These are phyloP conservation scores for Calonectria montana DNA, from an alignment of 2,329 filamentous ascomycete genomes.

Conservation along the genomic window DNA sequence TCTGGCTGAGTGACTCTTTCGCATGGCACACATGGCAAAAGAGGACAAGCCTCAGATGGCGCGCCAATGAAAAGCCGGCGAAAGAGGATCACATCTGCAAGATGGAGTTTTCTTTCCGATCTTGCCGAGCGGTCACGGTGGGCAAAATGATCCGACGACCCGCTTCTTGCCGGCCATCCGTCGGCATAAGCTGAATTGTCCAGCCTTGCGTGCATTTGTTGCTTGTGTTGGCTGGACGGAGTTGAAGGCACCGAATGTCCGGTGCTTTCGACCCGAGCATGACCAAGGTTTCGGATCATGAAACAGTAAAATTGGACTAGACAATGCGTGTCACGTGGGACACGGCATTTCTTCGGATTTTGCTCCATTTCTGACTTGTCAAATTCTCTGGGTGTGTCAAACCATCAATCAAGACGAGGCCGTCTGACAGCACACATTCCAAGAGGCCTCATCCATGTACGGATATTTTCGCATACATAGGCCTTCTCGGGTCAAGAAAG, in stretches of 20 bases:
- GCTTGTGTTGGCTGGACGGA: not conserved
- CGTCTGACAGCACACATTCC: not conserved
- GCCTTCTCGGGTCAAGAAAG: not conserved
- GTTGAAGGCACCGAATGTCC: not conserved
- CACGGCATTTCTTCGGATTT: not conserved
- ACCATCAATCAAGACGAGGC: not conserved
- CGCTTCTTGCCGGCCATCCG: slow-evolving; percentile 12
- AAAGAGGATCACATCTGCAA: not conserved
- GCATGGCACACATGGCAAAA: not conserved
- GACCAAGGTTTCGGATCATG: not conserved
- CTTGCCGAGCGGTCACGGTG: not conserved
- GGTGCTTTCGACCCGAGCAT: not conserved
- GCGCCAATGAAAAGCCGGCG: not conserved
- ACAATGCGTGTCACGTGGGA: not conserved
- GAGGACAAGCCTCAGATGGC: not conserved
- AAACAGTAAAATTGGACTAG: not conserved
- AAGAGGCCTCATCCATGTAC: not conserved
- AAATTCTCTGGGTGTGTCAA: not conserved
- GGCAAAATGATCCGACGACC: not conserved
- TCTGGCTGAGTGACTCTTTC: not conserved
- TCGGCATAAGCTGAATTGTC: not conserved
- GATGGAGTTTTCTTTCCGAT: not conserved
- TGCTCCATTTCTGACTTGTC: not conserved
- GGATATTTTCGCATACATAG: not conserved
- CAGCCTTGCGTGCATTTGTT: not conserved